Conservation (phyloP, 2,329 filamentous ascomycete species). For the Coniochaeta prunicola region DNA sequence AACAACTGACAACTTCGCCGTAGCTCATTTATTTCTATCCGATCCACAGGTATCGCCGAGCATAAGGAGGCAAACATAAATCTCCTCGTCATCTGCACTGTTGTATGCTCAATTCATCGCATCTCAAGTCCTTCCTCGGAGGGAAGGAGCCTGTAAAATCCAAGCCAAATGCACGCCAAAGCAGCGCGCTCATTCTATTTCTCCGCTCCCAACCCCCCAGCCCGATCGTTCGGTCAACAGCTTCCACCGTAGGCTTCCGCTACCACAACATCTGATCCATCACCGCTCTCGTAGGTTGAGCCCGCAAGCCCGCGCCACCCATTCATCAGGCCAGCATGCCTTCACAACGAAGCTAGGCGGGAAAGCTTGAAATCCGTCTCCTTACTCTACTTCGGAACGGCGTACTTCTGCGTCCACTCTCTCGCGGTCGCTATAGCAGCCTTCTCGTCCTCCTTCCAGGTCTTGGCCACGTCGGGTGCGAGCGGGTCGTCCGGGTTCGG, state of each 20-base stretch:
- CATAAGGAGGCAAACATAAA: background rate
- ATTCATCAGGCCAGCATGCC: background rate
- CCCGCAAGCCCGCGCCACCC: background rate
- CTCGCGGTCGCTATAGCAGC: conserved; percentile 86
- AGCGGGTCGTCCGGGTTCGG: conserved; percentile 98
- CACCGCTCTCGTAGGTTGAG: background rate
- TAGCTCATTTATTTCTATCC: too few species aligned
- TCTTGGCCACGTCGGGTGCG: conserved; percentile 93
- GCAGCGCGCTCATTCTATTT: background rate
- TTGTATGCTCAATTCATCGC: background rate
- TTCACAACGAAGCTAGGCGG: background rate
- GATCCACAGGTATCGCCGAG: background rate
- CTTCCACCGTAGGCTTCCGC: background rate
- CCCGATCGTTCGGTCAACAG: background rate
- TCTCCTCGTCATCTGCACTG: background rate
- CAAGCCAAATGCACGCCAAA: background rate
- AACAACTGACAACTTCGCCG: too few species aligned
- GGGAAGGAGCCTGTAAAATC: background rate
- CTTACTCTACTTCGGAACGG: conserved; percentile 38
- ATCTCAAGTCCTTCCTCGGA: background rate
- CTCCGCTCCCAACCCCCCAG: background rate
- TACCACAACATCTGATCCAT: background rate
- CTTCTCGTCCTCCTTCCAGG: conserved; percentile 94
- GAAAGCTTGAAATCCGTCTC: background rate
- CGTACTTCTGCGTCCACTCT: conserved; percentile 86